Conservation (phyloP, 495 filamentous ascomycete species). For the Parathielavia hyrcaniae region DNA sequence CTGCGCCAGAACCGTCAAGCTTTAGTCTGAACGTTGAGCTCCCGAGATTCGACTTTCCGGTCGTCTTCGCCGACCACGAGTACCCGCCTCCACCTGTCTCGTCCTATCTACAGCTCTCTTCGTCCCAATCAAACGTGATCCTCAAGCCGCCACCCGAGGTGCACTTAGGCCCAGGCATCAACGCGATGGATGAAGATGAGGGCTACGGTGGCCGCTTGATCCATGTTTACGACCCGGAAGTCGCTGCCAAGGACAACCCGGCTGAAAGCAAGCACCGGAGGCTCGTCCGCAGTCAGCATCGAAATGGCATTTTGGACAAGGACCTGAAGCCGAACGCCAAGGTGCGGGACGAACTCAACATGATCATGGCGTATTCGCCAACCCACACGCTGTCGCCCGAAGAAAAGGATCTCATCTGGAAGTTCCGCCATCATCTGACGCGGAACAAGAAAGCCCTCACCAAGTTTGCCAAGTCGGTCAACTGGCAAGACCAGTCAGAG, state of each 20-base stretch:
- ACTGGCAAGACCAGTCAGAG: constrained; percentile 85
- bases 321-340: constrained; percentile 96
- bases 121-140: constrained; percentile 58
- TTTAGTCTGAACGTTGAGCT: constrained; percentile 85
- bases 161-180: constrained; percentile 75
- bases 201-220: constrained; percentile 57
- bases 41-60: constrained; percentile 89
- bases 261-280: constrained; percentile 92
- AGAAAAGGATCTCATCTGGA: constrained; percentile 95
- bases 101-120: constrained; percentile 54
- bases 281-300: constrained; percentile 76
- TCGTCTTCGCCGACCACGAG: constrained; percentile 91
- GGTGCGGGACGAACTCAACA: constrained; percentile 85
- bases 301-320: constrained; percentile 86
- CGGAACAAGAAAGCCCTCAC: constrained; percentile 90
- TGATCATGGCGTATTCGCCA: constrained; percentile 86
- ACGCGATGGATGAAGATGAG: constrained; percentile 52
- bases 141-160: constrained; percentile 76
- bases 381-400: constrained; percentile 79
- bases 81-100: constrained; percentile 81
- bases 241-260: constrained; percentile 81
- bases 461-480: constrained; percentile 95
- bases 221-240: constrained; percentile 88
- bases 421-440: constrained; percentile 88
- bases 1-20: constrained; percentile 43